Evolutionary conservation across 192 early-diverging fungal species (phyloP).

Genomic region (Podila verticillata): DNA sequence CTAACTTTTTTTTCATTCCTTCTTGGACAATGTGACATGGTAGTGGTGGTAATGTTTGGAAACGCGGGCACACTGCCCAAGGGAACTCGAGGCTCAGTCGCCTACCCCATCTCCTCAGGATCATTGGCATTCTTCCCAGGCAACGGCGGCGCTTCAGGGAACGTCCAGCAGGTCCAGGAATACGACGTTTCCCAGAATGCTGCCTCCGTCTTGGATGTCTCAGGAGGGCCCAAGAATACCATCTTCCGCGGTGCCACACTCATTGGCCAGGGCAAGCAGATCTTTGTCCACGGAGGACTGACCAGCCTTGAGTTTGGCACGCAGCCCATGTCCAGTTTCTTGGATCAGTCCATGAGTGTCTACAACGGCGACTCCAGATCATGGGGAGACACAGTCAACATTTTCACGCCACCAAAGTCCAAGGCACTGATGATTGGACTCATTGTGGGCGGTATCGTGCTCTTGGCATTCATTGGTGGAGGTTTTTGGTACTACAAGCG

Average conservation of each 20-base stretch:
- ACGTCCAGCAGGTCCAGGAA: slow-evolving; percentile 15
- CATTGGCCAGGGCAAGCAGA: slow-evolving; percentile 30
- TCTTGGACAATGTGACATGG: slow-evolving; percentile 3
- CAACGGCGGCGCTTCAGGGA: slow-evolving; percentile 22
- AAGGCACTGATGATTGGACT: slow-evolving; percentile 38
- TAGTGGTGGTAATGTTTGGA: slow-evolving; percentile 53
- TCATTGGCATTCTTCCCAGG: slow-evolving; percentile 27
- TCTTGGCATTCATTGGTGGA: slow-evolving; percentile 9
- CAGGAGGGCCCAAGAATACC: slow-evolving; percentile 27
- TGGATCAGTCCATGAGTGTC: slow-evolving; percentile 15
- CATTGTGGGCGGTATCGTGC: slow-evolving; percentile 14
- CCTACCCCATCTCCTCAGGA: slow-evolving; percentile 8
- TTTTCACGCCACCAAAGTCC: slow-evolving; percentile 18
- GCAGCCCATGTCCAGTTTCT: background rate
- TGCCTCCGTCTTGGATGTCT: background rate
- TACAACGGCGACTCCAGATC: slow-evolving; percentile 20
- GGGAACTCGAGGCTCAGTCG: slow-evolving; percentile 27
- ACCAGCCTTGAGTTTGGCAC: slow-evolving; percentile 2
- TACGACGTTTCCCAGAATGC: slow-evolving; percentile 2
- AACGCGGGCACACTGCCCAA: slow-evolving; percentile 14
- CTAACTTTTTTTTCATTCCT: background rate
- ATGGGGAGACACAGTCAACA: slow-evolving; percentile 17
- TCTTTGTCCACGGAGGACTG: slow-evolving; percentile 40
- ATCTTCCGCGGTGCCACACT: slow-evolving; percentile 26
- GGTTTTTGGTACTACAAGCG: slow-evolving; percentile 22